Conservation (phyloP, 331 rosid genomes). For the Malus hybrid region DNA sequence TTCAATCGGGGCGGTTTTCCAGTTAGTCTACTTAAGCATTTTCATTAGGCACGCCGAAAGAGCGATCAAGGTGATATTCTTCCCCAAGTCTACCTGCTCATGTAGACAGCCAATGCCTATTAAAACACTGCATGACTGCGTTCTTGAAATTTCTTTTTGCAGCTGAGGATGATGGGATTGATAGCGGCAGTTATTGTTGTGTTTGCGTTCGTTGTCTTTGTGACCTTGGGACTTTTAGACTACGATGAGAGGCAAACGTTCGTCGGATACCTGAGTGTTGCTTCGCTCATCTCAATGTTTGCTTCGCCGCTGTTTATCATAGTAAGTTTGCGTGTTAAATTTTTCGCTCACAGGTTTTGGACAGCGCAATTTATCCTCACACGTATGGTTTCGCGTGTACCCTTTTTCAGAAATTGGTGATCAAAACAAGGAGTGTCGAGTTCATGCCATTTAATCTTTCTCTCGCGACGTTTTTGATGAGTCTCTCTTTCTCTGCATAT, state of each 20-base stretch:
- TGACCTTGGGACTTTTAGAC: slow-evolving; percentile 49
- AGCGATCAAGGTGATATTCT: slow-evolving; percentile 34
- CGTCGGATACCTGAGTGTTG: slow-evolving; percentile 65
- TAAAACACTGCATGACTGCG: background rate
- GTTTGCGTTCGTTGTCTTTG: slow-evolving; percentile 35
- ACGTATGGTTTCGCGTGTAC: background rate
- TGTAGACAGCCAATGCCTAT: background rate
- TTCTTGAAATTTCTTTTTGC: slow-evolving; percentile 14
- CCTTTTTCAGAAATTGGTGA: slow-evolving; percentile 55
- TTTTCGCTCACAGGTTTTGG: background rate
- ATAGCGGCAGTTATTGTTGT: slow-evolving; percentile 40
- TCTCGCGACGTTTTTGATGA: slow-evolving; percentile 56
- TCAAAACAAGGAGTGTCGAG: slow-evolving; percentile 73
- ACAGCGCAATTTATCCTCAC: background rate
- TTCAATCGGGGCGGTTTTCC: slow-evolving; percentile 68
- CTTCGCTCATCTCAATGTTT: slow-evolving; percentile 75
- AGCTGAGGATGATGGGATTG: slow-evolving; percentile 60
- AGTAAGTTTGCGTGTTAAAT: slow-evolving; percentile 34
- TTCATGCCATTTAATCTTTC: slow-evolving; percentile 56
- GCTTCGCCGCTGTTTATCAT: slow-evolving; percentile 83
- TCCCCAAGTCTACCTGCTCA: background rate
- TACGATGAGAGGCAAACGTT: slow-evolving; percentile 22
- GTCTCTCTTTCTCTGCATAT: slow-evolving; percentile 56
- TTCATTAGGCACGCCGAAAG: slow-evolving; percentile 51
- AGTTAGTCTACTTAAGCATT: slow-evolving; percentile 51